Conservation (phyloP, 495 filamentous ascomycete genomes). For the Xylaria intraflava region DNA sequence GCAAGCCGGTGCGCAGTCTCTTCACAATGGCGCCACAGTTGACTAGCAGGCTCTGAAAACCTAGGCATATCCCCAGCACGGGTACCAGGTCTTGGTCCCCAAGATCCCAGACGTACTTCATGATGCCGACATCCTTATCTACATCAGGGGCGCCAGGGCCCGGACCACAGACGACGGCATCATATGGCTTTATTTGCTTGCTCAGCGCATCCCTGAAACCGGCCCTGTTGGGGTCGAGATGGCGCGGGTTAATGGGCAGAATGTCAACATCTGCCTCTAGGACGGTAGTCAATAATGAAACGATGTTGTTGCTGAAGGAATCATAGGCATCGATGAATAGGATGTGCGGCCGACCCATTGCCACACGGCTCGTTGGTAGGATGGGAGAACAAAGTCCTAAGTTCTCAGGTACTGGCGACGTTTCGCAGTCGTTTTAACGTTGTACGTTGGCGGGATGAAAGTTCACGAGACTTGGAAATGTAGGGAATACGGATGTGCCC, state of each 20-base stretch:
- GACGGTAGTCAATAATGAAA: slow-evolving; percentile 62
- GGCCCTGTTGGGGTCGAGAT: slow-evolving; percentile 16
- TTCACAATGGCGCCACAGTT: slow-evolving; percentile 59
- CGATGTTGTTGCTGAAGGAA: slow-evolving; percentile 92
- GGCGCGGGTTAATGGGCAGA: slow-evolving; percentile 61
- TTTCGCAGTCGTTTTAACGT: background rate
- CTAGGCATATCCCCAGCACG: slow-evolving; percentile 84
- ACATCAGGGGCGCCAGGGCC: slow-evolving; percentile 63
- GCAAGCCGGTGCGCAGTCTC: slow-evolving; percentile 59
- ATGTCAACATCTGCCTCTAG: slow-evolving; percentile 60
- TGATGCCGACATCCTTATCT: slow-evolving; percentile 66
- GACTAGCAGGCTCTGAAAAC: slow-evolving; percentile 76
- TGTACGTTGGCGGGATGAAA: background rate
- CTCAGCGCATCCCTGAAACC: slow-evolving; percentile 24
- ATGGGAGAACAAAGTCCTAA: background rate
- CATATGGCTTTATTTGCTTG: slow-evolving; percentile 51
- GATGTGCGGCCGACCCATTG: slow-evolving; percentile 42
- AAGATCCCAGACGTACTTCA: slow-evolving; percentile 69
- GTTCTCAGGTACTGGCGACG: background rate
- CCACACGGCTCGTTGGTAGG: background rate
- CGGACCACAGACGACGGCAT: slow-evolving; percentile 74
- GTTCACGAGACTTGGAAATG: too few species aligned
- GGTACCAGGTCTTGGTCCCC: slow-evolving; percentile 53
- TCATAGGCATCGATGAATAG: slow-evolving; percentile 93
- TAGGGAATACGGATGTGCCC: too few species aligned